A percentile compares a stretch with the other conserved stretches of the same genome.
These are phyloP conservation scores for Colletotrichum magnum DNA, from an alignment of 2,329 filamentous ascomycete genomes.

Conservation along the genomic window DNA sequence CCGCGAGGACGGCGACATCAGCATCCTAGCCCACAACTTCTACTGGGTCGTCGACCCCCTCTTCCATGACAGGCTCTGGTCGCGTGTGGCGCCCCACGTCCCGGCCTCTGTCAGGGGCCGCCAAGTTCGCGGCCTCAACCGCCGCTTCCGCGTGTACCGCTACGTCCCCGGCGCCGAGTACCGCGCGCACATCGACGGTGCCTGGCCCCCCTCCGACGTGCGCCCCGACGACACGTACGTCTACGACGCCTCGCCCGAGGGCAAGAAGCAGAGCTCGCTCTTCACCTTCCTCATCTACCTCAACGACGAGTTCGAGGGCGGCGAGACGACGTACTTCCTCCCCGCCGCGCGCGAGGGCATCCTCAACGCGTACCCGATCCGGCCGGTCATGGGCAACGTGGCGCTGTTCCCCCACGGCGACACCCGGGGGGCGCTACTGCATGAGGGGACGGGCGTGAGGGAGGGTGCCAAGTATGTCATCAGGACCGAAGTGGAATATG, in stretches of 20 bases:
- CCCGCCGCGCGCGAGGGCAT: constrained; percentile 74
- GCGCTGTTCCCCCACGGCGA: constrained; percentile 81
- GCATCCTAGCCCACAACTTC: constrained; percentile 79
- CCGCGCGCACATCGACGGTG: constrained; percentile 78
- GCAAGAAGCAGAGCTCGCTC: constrained; percentile 74
- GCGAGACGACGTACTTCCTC: constrained; percentile 80
- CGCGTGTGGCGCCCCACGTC: constrained; percentile 70
- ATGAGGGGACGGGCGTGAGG: constrained; percentile 80
- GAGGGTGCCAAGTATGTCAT: constrained; percentile 79
- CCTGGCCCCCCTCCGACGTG: constrained; percentile 80
- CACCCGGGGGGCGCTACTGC: constrained; percentile 73
- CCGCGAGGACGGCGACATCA: constrained; percentile 74
- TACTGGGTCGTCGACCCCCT: constrained; percentile 78
- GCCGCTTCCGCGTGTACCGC: constrained; percentile 79
- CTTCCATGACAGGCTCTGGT: constrained; percentile 76
- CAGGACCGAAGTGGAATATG: constrained; percentile 79
- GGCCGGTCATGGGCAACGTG: constrained; percentile 77
- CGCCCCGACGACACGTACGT: constrained; percentile 70
- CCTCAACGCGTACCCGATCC: constrained; percentile 78
- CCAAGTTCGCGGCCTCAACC: constrained; percentile 73
- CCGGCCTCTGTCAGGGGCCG: constrained; percentile 69
- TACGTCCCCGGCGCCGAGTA: constrained; percentile 83
- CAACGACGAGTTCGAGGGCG: constrained; percentile 80
- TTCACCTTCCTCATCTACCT: constrained; percentile 80
- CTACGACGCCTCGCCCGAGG: constrained; percentile 75